Evolutionary conservation across 176 grass and related monocot genomes (phyloP), one percentile per base, ranked within the genome.

Genomic region (Hsuehochloa calcarea): DNA sequence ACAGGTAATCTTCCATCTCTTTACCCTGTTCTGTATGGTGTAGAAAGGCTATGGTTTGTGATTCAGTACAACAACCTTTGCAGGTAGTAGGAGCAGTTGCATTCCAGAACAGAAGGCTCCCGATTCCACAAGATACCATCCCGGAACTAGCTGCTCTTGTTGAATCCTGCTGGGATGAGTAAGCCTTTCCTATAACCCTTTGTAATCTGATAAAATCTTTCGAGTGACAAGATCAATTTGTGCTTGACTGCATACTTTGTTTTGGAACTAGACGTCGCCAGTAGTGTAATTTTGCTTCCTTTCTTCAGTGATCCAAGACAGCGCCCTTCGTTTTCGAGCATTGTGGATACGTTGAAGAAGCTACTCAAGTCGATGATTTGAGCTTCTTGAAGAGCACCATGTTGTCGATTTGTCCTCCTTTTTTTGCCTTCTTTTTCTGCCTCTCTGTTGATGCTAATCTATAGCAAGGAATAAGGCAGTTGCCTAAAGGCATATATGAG

Each of bases 1-100:
- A 35, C 93, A 98, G 90, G 95, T 91, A 89, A 55, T 56, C 16
- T 62, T 43, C 26, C 56, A 23, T 58, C 25, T 22, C 55, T 37
- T 16, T 6, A 45, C 11, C 10, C 4, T 59, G 7, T 27, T 66
- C 10, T 19, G 50, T 46, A 22, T 8, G 3, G 13, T 58, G 1
- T 19, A 11, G 14, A 38, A 74, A 71, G 17, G 10, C 9, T 45
- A 7, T 46, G 9, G 20, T 65, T 68, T 60, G 7, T 60, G 22
- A 87, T 68, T 68, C 26, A 64, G 22, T 65, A 50, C 49, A 64
- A 54, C 39, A 45, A 62, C 26, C 19, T 68, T 70, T 75, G 23
- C 87, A 98, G 93, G 93, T 98, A 49, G 93, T 98, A 66, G 96
- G 96, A 62, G 91, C 96, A 9, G 93, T 98, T 70, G 96, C 96